A percentile compares a stretch with the other conserved stretches of the same genome.
phyloP scores from a whole-genome alignment of 805 yeast species.

The Saccharomycopsis sp. region DNA sequence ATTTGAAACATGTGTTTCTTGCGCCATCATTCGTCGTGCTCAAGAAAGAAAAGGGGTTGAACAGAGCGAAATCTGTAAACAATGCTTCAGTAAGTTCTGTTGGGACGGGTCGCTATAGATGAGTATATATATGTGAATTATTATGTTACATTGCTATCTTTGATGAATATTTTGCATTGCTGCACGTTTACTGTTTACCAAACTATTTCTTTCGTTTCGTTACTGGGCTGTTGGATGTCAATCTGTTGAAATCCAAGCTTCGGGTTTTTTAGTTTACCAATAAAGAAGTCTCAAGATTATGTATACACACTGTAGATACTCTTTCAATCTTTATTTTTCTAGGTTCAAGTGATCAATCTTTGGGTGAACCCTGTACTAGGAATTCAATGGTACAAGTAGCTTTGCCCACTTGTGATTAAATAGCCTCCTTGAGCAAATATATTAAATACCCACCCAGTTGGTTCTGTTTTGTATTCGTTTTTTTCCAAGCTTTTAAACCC shows the following conservation, averaged over 20 bases:
- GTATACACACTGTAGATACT: too few relatives aligned
- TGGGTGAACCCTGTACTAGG: too few relatives aligned
- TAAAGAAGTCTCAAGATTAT: too few relatives aligned
- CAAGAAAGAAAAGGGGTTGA: slow-evolving; percentile 57
- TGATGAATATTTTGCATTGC: too few relatives aligned
- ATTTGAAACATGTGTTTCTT: slow-evolving; percentile 69
- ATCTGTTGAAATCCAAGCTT: background rate
- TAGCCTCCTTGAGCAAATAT: too few relatives aligned
- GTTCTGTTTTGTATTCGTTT: background rate
- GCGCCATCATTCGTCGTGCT: slow-evolving; percentile 74
- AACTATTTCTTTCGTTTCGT: background rate
- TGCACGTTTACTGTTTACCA: too few relatives aligned
- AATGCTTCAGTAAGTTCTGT: slow-evolving; percentile 67
- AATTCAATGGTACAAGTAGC: too few relatives aligned
- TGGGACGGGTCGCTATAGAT: slow-evolving; percentile 47
- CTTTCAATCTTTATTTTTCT: background rate
- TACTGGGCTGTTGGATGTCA: too few relatives aligned
- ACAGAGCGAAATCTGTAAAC: slow-evolving; percentile 57
- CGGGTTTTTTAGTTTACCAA: background rate
- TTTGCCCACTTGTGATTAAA: too few relatives aligned
- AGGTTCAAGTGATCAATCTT: too few relatives aligned
- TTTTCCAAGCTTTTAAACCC: background rate
- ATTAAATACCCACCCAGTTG: background rate
- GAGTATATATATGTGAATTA: background rate
- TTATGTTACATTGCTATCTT: background rate